Base-by-base conservation (phyloP, 257 asterid species). In the Gentiana dahurica region DNA sequence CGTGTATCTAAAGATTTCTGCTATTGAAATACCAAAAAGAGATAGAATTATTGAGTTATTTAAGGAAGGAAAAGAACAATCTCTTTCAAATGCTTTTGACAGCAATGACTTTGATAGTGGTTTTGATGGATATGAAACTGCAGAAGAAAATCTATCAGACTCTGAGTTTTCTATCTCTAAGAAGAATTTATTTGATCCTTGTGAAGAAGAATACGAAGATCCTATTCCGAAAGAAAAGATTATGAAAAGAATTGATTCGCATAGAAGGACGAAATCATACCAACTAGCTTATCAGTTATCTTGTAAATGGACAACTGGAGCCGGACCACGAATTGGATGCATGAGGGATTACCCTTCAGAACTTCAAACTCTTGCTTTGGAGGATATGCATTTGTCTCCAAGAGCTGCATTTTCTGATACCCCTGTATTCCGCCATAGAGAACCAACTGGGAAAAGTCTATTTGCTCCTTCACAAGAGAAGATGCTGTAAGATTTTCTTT, bases 271-370 rank as follows among this genome's bases (percentile, higher is more conserved):
- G 72, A 82, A 68, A 58, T 91, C 98, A 0, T 85, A 77, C 54
- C 93, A 83, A 75, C 54, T 91, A 70, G 98, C 88, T 4, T 57
- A 81, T 38, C 96, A 80, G n/a, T 49, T 91, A 53, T 71, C 89
- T 2, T 77, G 92, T 77, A 81, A 48, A 78, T 91, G 98, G 98
- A 81, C 89, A 4, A 87, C 98, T 1, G 98, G 98, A 49, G 96
- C 96, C 0, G 98, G 98, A 1, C 96, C 98, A 3, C 64, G 97
- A 35, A 87, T 91, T 8, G 98, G 96, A 32, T 87, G 94, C 43
- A 75, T 91, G 65, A 73, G 95, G 75, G 97, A 87, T 57, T 91
- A 87, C 68, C 98, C 98, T 1, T 50, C 71, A 1, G 95, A 87
- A 87, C 93, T 91, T 44, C 94, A 83, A 32, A 32, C 58, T 12